Conservation (phyloP, 2,329 filamentous ascomycete species). For the Cercospora zeina region DNA sequence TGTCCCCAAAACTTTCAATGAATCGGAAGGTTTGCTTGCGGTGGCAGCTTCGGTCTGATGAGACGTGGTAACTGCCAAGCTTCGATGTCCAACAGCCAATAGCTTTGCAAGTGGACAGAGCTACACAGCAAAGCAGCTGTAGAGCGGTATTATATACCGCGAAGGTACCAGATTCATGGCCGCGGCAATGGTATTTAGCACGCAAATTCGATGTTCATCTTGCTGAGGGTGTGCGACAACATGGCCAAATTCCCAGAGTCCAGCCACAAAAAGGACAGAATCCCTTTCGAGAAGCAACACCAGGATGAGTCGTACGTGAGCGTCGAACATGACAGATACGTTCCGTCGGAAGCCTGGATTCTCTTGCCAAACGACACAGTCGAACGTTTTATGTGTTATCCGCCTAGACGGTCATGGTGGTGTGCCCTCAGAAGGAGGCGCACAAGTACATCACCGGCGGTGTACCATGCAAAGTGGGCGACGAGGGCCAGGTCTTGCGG, state of each 20-base stretch:
- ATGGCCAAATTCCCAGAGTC: not conserved
- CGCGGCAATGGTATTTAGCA: not conserved
- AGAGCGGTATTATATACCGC: not conserved
- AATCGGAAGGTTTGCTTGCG: not conserved
- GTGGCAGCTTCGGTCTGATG: not conserved
- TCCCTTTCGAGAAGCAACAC: not conserved
- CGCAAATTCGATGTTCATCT: not conserved
- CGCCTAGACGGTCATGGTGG: not conserved
- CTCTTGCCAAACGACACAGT: conserved; percentile 9
- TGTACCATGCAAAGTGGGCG: not conserved
- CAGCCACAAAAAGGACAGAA: not conserved
- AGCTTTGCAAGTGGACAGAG: not conserved
- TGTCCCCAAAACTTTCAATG: not conserved
- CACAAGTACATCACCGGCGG: not conserved
- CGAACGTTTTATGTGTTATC: conserved; percentile 12
- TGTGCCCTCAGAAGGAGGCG: not conserved
- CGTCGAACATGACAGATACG: conserved; percentile 12
- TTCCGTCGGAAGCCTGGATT: conserved; percentile 7
- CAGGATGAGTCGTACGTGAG: conserved; percentile 3
- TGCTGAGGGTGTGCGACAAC: not conserved
- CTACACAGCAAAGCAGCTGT: not conserved
- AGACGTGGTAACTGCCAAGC: not conserved
- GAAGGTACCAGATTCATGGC: not conserved
- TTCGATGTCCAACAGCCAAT: not conserved
- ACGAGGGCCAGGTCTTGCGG: not conserved